Conservation (phyloP, 1,139 yeast genomes). For the Suhomyces terraborum region DNA sequence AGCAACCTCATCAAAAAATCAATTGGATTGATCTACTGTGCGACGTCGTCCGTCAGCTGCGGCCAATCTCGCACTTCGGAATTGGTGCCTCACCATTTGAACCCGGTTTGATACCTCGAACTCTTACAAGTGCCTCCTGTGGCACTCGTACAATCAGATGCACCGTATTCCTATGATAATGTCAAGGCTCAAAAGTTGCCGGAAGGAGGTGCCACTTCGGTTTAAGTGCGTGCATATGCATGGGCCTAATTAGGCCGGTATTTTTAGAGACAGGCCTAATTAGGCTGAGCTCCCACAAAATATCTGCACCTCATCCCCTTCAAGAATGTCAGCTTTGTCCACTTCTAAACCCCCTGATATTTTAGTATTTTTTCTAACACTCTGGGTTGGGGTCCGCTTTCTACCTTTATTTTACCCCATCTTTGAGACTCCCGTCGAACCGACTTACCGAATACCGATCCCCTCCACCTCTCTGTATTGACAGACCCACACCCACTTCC, state of each 20-base stretch:
- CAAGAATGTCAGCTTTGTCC: neutral
- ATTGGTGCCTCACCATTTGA: too few relatives aligned
- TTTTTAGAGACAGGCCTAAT: constrained; percentile 2
- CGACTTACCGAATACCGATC: constrained; percentile 2
- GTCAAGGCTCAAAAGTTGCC: neutral
- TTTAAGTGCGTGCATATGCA: constrained; percentile 10
- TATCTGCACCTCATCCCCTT: constrained; percentile 1
- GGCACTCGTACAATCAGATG: neutral
- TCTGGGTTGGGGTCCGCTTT: constrained; percentile 1
- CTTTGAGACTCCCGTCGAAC: constrained; percentile 2
- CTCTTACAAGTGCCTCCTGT: neutral
- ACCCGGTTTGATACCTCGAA: too few relatives aligned
- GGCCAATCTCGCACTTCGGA: neutral
- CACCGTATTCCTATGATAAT: neutral
- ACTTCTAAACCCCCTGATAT: neutral
- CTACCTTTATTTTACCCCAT: constrained; percentile 8
- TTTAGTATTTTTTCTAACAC: neutral
- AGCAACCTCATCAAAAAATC: too few relatives aligned
- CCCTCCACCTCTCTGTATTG: neutral
- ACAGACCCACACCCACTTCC: neutral
- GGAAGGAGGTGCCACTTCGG: neutral
- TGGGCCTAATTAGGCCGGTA: constrained; percentile 8
- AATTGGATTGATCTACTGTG: too few relatives aligned
- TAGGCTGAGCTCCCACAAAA: constrained; percentile 4
- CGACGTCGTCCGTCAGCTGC: too few relatives aligned